Base-by-base conservation (phyloP, 352 stramenopile genomes). In the Elongisporangium undulatum region DNA sequence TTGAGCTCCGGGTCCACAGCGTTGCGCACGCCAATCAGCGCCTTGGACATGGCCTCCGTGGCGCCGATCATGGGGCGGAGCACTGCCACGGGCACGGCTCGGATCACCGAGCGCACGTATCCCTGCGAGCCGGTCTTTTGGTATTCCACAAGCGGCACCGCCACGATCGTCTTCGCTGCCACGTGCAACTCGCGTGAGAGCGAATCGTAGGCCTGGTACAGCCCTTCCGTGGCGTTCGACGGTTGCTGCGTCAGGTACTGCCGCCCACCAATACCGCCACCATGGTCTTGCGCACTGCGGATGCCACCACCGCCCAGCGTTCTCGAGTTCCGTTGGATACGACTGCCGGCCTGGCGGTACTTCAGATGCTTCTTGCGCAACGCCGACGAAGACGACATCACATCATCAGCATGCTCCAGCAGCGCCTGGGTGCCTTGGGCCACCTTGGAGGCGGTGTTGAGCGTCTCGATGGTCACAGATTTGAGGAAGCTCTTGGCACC, bases 71-170 rank as follows among this genome's bases (percentile, higher is more conserved):
- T 96, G 20, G 85, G 87, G 12, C 85, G 83, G 22, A 95, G 54
- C 51, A 96, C 84, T 0, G 85, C 85, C 17, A 96, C 84, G 2
- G 87, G 87, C 29, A 96, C 87, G 0, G 87, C 87, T n/a, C 87
- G 84, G 51, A 96, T 96, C 38, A 96, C 85, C 16, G 83, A 94
- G 4, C 87, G 80, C 56, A 94, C 87, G 66, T 94, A 96, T 22
- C 87, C 87, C 51, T 93, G 82, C 8, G 87, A 94, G n/a, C 87
- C 87, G 24, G 87, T 95, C 62, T 92, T 92, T 71, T 93, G 91
- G 76, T 96, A 96, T 72, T 96, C 87, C 29, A 96, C 82, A n/a
- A 96, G 71, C 17, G 87, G 87, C 22, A 96, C 84, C 0, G 87
- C 87, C 51, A 96, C 87, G 53, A 96, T 96, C 16, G 85, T 96